These are phyloP conservation scores for Sutorius eximius DNA, from an alignment of 1,284 basidiomycete genomes.

Conservation along the genomic window DNA sequence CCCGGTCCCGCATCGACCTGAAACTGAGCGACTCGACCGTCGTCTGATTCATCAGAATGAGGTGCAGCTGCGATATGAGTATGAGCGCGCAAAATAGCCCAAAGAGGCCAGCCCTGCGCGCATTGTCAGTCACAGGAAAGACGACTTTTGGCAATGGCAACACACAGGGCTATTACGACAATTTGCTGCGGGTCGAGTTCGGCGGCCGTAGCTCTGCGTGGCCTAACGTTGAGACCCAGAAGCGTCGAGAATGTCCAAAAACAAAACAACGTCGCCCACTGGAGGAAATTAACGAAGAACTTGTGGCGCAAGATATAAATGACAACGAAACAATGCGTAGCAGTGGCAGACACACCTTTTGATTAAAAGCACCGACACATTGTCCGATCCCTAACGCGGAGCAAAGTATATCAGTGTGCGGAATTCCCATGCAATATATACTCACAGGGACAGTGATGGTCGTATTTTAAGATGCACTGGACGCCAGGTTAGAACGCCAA, in stretches of 20 bases:
- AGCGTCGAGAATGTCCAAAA: conserved; percentile 54
- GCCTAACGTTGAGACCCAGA: conserved; percentile 41
- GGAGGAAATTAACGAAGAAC: conserved; percentile 61
- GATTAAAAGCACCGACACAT: conserved; percentile 68
- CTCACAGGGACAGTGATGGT: conserved; percentile 60
- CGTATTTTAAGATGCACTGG: conserved; percentile 59
- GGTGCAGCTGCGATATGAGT: conserved; percentile 54
- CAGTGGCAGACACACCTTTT: conserved; percentile 42
- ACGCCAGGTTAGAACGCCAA: conserved; percentile 7
- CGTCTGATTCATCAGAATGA: conserved; percentile 68
- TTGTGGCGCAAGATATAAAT: conserved; percentile 19
- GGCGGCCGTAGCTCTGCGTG: conserved; percentile 11
- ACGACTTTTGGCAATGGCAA: not conserved
- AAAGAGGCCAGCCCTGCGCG: conserved; percentile 50
- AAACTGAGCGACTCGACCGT: conserved; percentile 76
- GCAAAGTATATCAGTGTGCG: conserved; percentile 16
- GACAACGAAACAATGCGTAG: not conserved
- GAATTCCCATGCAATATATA: not conserved
- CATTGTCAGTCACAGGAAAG: conserved; percentile 10
- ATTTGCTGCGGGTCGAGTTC: conserved; percentile 31
- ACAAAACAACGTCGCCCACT: conserved; percentile 51
- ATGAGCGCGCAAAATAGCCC: conserved; percentile 66
- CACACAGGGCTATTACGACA: conserved; percentile 31
- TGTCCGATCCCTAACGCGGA: conserved; percentile 56
- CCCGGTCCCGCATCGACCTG: conserved; percentile 59